Percentiles rank a stretch among this genome's conserved stretches.
Evolutionary conservation across 78 protist species (phyloP).

Genomic region (Mantamonas sphyraenae): DNA sequence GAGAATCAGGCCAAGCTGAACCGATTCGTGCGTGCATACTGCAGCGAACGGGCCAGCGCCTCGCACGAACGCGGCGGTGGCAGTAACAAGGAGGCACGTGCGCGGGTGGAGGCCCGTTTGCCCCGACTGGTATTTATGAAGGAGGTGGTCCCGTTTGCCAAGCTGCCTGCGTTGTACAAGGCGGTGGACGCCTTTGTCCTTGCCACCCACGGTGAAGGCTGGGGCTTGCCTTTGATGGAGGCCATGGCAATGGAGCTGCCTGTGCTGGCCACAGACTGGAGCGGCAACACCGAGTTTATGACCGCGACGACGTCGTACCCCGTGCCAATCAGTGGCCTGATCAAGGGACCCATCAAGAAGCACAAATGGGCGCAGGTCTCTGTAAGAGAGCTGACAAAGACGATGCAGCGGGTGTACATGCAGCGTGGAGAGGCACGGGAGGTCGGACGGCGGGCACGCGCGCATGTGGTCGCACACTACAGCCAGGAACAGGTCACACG

Average conservation of each 20-base stretch:
- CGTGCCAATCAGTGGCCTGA: background rate
- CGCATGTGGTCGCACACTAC: too few species aligned
- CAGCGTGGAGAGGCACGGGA: too few species aligned
- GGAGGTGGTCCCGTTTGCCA: background rate
- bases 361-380: background rate
- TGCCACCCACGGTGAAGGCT: constrained; percentile 34
- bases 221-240: constrained; percentile 46
- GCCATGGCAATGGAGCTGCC: constrained; percentile 43
- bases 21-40: too few species aligned
- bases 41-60: too few species aligned
- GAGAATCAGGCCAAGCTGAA: too few species aligned
- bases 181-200: constrained; percentile 23
- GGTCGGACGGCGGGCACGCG: too few species aligned
- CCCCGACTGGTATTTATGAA: background rate
- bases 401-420: too few species aligned
- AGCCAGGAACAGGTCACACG: too few species aligned
- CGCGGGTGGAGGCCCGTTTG: background rate
- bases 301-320: constrained; percentile 5
- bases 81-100: background rate
- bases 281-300: constrained; percentile 34
- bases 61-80: too few species aligned
- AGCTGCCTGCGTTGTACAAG: constrained; percentile 22
- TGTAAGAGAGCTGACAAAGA: too few species aligned
- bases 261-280: constrained; percentile 52
- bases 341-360: background rate